Conservation (phyloP, 352 stramenopile genomes). For the Phytophthora sojae region DNA sequence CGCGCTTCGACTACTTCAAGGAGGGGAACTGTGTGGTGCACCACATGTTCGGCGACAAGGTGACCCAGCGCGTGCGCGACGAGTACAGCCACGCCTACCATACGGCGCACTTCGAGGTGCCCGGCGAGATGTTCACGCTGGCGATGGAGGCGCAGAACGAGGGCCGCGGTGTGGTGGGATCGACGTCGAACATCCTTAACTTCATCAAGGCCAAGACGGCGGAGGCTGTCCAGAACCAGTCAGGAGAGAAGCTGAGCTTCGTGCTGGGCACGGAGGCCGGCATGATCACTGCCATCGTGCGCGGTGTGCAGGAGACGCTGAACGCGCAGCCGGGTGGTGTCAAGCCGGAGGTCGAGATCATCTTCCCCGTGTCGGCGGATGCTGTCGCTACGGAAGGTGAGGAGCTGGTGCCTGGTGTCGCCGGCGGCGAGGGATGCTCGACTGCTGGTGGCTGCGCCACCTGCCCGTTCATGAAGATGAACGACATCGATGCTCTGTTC, state of each 20-base stretch:
- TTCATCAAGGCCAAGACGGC: constrained; percentile 97
- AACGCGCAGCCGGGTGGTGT: constrained; percentile 46
- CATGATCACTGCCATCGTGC: constrained; percentile 98
- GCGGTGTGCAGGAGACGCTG: constrained; percentile 90
- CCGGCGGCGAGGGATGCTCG: constrained; percentile 96
- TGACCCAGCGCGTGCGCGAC: constrained; percentile 92
- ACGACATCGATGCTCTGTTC: constrained; percentile 97
- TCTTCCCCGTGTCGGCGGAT: constrained; percentile 97
- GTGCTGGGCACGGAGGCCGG: constrained; percentile 97
- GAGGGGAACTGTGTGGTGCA: constrained; percentile 98
- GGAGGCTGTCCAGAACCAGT: constrained; percentile 75
- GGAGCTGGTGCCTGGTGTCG: constrained; percentile 90
- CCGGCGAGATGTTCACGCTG: constrained; percentile 99
- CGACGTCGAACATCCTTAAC: constrained; percentile 97
- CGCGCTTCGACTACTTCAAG: constrained; percentile 95
- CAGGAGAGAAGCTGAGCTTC: constrained; percentile 90
- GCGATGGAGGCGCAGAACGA: constrained; percentile 94
- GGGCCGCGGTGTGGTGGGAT: constrained; percentile 94
- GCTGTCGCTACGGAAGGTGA: constrained; percentile 86
- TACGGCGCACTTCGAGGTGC: constrained; percentile 98
- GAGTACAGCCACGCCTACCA: constrained; percentile 95
- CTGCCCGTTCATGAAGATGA: constrained; percentile 99
- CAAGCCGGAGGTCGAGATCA: constrained; percentile 94
- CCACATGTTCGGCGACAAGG: constrained; percentile 98
- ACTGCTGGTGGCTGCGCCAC: constrained; percentile 97